Base-by-base conservation (phyloP, 1,284 basidiomycete species). In the Austroboletus rostrupii region DNA sequence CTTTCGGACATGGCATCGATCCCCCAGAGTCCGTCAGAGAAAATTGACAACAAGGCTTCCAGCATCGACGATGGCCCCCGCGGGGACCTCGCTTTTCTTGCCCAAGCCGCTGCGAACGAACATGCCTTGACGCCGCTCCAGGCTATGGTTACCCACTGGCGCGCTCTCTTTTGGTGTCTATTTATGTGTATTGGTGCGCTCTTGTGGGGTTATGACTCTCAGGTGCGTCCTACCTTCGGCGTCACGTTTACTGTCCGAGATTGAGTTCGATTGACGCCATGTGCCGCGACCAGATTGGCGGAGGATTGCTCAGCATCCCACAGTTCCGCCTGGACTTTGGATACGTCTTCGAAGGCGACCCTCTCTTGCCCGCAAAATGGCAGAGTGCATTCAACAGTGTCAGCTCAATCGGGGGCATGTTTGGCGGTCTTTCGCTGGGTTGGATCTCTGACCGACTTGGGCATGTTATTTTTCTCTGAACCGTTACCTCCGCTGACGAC, bases 261-360 rank as follows among this genome's bases (percentile, higher is more conserved):
- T 38, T 38, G 4, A 9, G 20, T 21, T 21, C 20, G 19, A 38
- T 9, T 42, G 31, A 32, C 17, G 20, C 7, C 32, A 8, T 39
- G 7, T 19, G 7, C 20, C n/a, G 26, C n/a, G 17, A 42, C 26
- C 7, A 64, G 61, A 43, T 67, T 13, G 56, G 50, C 1, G 55
- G 55, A n/a, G 65, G 58, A 0, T n/a, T 65, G 39, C 32, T 65
- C 40, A 50, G 62, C 21, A 41, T 65, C 3, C 54, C 62, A 13
- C 50, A 62, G 48, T 67, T 67, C 43, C 65, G 61, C 26, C 21
- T 14, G 5, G 64, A 66, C 54, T 64, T 64, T 53, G 63, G 65
- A 10, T 57, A 57, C 43, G 1, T 52, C 3, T 37, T 13, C 11
- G 23, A 42, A 3, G 48, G 49, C 1, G 32, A 52, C 12, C 43